These are phyloP conservation scores for Flaveria linearis DNA, from an alignment of 129 eudicot genomes.

Conservation along the genomic window DNA sequence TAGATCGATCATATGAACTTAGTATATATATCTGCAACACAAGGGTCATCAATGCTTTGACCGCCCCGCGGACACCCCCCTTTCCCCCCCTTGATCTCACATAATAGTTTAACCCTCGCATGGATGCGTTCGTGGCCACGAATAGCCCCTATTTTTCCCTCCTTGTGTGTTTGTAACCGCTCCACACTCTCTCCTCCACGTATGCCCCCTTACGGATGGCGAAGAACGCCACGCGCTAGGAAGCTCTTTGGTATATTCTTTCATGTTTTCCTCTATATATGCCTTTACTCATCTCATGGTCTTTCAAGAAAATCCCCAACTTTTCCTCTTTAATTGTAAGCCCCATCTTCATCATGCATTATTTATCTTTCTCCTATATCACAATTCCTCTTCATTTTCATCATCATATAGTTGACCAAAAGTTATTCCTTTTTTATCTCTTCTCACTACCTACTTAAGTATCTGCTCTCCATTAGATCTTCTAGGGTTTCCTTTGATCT, in stretches of 20 bases:
- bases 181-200: no score
- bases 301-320: neutral
- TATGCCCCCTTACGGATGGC: no score
- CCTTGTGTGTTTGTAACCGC: no score
- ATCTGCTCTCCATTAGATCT: neutral
- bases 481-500: conserved; percentile 33
- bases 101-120: no score
- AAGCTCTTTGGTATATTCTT: neutral
- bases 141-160: no score
- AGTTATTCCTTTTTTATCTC: conserved; percentile 5
- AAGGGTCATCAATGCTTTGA: no score
- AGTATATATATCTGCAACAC: no score
- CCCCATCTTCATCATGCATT: conserved; percentile 10
- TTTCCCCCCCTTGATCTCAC: no score
- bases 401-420: conserved; percentile 19
- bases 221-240: no score
- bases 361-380: conserved; percentile 4
- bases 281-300: neutral
- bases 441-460: neutral
- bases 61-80: no score
- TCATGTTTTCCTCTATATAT: neutral
- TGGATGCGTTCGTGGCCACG: no score
- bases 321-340: neutral
- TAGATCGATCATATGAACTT: no score
- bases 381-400: neutral